Conservation (phyloP, 129 eudicot species). For the Flaveria robusta region DNA sequence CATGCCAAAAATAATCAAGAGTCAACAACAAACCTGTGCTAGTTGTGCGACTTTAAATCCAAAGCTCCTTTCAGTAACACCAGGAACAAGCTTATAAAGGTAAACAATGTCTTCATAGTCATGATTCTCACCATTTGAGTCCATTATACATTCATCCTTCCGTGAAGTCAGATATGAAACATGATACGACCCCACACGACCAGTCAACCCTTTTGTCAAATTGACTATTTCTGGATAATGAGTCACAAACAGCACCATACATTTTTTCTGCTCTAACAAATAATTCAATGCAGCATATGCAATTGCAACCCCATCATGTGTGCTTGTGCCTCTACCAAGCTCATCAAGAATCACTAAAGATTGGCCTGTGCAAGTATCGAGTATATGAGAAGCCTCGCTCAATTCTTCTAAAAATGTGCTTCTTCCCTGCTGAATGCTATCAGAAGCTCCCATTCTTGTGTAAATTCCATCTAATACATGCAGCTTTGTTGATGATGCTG, state of each 20-base stretch:
- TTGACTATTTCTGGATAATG: conserved; percentile 90
- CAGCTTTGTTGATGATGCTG: conserved; percentile 77
- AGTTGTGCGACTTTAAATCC: conserved; percentile 97
- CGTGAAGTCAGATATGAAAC: conserved; percentile 75
- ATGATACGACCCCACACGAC: conserved; percentile 81
- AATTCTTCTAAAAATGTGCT: conserved; percentile 96
- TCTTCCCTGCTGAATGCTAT: conserved; percentile 85
- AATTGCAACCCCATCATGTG: conserved; percentile 98
- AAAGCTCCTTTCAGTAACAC: conserved; percentile 87
- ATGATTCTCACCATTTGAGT: conserved; percentile 23
- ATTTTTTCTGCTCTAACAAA: conserved; percentile 64
- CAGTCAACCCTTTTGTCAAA: conserved; percentile 60
- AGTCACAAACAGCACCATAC: conserved; percentile 85
- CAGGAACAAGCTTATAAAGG: conserved; percentile 89
- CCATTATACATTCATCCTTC: conserved; percentile 24
- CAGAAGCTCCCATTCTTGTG: conserved; percentile 98
- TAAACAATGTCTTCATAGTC: conserved; percentile 66
- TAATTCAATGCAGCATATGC: conserved; percentile 84
- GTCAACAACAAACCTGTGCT: conserved; percentile 70
- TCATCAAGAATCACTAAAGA: conserved; percentile 93
- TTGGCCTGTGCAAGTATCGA: conserved; percentile 53
- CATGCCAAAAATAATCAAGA: not conserved
- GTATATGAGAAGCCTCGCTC: conserved; percentile 80
- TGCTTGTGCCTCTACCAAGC: conserved; percentile 97
- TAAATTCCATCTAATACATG: conserved; percentile 79